Base-by-base conservation (phyloP, 2,329 filamentous ascomycete genomes). In the Colletotrichum liriopes region DNA sequence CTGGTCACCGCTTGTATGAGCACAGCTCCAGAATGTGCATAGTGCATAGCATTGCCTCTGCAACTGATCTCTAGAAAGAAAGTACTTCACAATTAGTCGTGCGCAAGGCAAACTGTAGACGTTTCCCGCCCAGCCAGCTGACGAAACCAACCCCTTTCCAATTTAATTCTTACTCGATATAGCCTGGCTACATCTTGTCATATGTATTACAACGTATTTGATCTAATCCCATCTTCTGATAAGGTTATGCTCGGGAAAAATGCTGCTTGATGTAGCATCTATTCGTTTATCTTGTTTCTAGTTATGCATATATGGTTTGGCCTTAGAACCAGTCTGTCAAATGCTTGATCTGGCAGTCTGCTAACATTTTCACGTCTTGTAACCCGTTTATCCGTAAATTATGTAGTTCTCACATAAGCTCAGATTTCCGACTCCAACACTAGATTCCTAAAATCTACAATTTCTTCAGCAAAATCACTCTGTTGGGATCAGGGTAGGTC, bases 401-500 rank as follows among this genome's bases (percentile, higher is more conserved):
- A 7, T 37, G 2, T 1, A 7, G 5, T 20, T 9, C 18, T 4
- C 5, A 7, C 11, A 26, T 20, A 51, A 1, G 26, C 14, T 14
- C 16, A 18, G 23, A 12, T 12, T 20, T 16, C 8, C 11, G 8
- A 49, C 12, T 4, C 32, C 4, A 20, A 1, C 5, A 5, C 1
- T 2, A 23, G n/a, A 1, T 7, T 29, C 11, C 7, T 2, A 7
- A 1, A 4, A 8, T 51, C 45, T 62, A 72, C 2, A 72, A 14
- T 23, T 72, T 72, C 12, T 32, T 63, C 45, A 72, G 56, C 59
- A 72, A n/a, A 1, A 72, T 37, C 7, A n/a, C 68, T 43, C 56
- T 69, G n/a, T 69, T 29, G 12, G 69, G 69, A 14, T 72, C 69
- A 6, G 69, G 69, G 9, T 64, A 29, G 3, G 39, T n/a, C 69